A percentile compares a stretch with the other conserved stretches of the same genome.
phyloP scores from a whole-genome alignment of 768 basidiomycete species.

The Lactarius hatsudake region DNA sequence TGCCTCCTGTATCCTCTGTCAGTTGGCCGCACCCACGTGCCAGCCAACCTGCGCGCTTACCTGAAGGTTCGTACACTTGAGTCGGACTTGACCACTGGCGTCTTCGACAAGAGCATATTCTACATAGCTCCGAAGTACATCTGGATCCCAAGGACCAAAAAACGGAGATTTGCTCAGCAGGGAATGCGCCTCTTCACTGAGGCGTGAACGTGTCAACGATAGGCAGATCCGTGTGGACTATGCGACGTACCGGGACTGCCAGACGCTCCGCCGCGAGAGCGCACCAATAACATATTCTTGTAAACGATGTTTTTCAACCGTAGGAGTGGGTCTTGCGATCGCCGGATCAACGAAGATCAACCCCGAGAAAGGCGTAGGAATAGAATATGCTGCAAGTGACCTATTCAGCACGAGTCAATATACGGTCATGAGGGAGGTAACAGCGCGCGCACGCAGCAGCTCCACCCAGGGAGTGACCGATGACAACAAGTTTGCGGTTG shows the following conservation, averaged over 20 bases:
- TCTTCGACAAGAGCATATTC: constrained; percentile 50
- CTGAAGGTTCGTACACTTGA: constrained; percentile 66
- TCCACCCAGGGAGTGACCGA: constrained; percentile 88
- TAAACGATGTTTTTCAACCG: background rate
- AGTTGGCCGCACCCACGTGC: background rate
- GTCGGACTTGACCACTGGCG: constrained; percentile 42
- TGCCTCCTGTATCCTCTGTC: constrained; percentile 44
- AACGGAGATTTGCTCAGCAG: constrained; percentile 55
- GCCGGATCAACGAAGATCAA: constrained; percentile 81
- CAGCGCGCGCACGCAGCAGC: constrained; percentile 59
- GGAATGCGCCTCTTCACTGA: constrained; percentile 58
- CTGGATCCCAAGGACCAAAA: constrained; percentile 69
- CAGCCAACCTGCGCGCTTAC: constrained; percentile 22
- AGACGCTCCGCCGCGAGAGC: constrained; percentile 55
- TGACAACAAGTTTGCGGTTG: constrained; percentile 54
- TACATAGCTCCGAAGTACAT: constrained; percentile 57
- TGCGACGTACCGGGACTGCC: constrained; percentile 56
- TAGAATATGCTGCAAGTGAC: constrained; percentile 58
- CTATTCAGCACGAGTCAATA: constrained; percentile 37
- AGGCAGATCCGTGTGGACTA: background rate
- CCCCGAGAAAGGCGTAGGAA: constrained; percentile 65
- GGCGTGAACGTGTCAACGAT: no score
- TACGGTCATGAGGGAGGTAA: background rate
- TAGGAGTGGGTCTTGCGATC: constrained; percentile 36
- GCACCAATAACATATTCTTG: constrained; percentile 40